A percentile compares a stretch with the other conserved stretches of the same genome.
Conservation (phyloP, 305 asterid species). For the Fraxinus platypoda region DNA sequence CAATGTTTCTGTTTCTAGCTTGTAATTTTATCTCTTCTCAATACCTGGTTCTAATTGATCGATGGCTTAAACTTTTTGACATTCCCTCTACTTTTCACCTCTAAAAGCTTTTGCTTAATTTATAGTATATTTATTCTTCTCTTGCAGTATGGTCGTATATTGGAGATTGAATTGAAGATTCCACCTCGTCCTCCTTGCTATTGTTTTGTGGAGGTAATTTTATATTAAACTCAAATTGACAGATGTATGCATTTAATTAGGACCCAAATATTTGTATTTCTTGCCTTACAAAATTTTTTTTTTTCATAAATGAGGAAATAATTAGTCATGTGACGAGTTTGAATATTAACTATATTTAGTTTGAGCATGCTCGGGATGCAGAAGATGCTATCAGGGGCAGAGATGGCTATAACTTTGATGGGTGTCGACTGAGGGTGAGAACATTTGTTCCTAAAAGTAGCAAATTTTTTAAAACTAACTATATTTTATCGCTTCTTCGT, state of each 20-base stretch:
- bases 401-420: slow-evolving; percentile 97
- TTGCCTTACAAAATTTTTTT: neutral
- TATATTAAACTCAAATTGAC: neutral
- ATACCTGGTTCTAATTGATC: neutral
- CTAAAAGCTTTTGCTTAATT: slow-evolving; percentile 5
- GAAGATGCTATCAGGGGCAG: slow-evolving; percentile 97
- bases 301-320: neutral
- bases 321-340: slow-evolving; percentile 13
- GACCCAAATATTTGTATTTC: neutral
- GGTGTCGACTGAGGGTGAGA: slow-evolving; percentile 89
- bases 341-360: slow-evolving; percentile 38
- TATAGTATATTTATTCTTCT: slow-evolving; percentile 2
- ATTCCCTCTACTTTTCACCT: neutral
- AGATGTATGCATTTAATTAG: neutral
- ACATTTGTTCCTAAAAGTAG: neutral
- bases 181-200: slow-evolving; percentile 99
- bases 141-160: slow-evolving; percentile 89
- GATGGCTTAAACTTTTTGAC: neutral
- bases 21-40: neutral
- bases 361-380: slow-evolving; percentile 84
- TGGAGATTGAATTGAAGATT: slow-evolving; percentile 90
- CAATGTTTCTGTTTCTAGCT: neutral
- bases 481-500: neutral
- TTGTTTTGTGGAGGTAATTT: slow-evolving; percentile 86
- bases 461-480: neutral